Conservation (phyloP, 371 early-diverging fungal species). For the Mortierella sp. region DNA sequence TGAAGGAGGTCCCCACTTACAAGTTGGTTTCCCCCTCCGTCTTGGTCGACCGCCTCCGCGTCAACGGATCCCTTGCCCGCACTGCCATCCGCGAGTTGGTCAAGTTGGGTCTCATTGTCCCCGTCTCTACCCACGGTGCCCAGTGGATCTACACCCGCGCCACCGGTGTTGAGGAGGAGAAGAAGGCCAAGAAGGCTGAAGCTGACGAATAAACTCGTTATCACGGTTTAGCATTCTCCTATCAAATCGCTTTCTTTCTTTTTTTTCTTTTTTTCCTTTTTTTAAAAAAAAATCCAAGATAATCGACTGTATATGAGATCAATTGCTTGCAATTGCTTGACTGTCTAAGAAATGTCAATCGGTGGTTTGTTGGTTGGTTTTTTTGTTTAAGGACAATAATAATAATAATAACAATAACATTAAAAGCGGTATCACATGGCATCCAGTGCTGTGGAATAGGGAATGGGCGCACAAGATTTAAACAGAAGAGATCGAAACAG, state of each 20-base stretch:
- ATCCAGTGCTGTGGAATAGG: neutral
- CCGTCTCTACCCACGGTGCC: constrained; percentile 89
- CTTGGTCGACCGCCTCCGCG: constrained; percentile 97
- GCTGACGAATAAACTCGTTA: constrained; percentile 33
- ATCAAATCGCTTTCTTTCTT: neutral
- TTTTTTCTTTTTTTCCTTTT: no score
- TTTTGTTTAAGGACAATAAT: neutral
- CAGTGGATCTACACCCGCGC: constrained; percentile 97
- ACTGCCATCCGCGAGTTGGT: constrained; percentile 94
- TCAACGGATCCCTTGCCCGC: constrained; percentile 98
- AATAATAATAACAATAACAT: no score
- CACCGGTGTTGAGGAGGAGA: constrained; percentile 80
- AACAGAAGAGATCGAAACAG: neutral
- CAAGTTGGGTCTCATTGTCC: constrained; percentile 91
- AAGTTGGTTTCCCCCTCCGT: constrained; percentile 98
- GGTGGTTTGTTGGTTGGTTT: neutral
- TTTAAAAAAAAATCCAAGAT: neutral
- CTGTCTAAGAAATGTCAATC: neutral
- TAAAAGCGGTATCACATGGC: no score
- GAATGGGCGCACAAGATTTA: neutral
- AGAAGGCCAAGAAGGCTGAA: constrained; percentile 57
- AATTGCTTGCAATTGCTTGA: neutral
- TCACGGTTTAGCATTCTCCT: constrained; percentile 1
- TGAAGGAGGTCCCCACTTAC: constrained; percentile 99
- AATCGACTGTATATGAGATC: constrained; percentile 1